Evolutionary conservation across 2,329 filamentous ascomycete species (phyloP).

Genomic region (Microdochium paspali): DNA sequence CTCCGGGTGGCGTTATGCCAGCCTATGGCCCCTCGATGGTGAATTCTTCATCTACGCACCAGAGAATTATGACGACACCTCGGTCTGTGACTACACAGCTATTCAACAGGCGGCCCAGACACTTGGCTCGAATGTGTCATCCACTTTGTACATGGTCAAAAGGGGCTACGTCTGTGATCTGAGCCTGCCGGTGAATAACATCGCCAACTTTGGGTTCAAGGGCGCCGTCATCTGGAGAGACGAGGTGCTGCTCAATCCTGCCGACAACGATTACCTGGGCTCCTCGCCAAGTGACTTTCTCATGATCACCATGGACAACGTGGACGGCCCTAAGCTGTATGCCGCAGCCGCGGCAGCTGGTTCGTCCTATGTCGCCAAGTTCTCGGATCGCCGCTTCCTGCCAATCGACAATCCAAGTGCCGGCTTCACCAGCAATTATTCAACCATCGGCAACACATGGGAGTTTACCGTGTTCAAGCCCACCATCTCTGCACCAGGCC

Average conservation of each 20-base stretch:
- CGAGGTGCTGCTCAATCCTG: too few species aligned
- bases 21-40: constrained; percentile 3
- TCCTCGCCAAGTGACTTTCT: too few species aligned
- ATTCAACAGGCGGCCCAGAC: not conserved
- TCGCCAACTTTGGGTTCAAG: too few species aligned
- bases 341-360: not conserved
- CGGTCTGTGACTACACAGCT: not conserved
- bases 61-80: not conserved
- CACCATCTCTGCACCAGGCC: constrained; percentile 22
- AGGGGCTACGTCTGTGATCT: not conserved
- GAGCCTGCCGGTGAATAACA: too few species aligned
- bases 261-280: too few species aligned
- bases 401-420: not conserved
- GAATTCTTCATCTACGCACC: constrained; percentile 2
- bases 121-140: too few species aligned
- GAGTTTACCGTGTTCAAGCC: constrained; percentile 14
- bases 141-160: constrained; percentile 4
- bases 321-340: too few species aligned
- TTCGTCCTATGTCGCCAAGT: not conserved
- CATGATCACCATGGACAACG: too few species aligned
- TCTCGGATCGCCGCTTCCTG: not conserved
- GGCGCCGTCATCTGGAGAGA: too few species aligned
- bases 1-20: constrained; percentile 1
- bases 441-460: not conserved
- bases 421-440: constrained; percentile 1